A percentile compares a stretch with the other conserved stretches of the same genome.
These are phyloP conservation scores for Colletotrichum sp. DNA, from an alignment of 2,329 filamentous ascomycete genomes.

Conservation along the genomic window DNA sequence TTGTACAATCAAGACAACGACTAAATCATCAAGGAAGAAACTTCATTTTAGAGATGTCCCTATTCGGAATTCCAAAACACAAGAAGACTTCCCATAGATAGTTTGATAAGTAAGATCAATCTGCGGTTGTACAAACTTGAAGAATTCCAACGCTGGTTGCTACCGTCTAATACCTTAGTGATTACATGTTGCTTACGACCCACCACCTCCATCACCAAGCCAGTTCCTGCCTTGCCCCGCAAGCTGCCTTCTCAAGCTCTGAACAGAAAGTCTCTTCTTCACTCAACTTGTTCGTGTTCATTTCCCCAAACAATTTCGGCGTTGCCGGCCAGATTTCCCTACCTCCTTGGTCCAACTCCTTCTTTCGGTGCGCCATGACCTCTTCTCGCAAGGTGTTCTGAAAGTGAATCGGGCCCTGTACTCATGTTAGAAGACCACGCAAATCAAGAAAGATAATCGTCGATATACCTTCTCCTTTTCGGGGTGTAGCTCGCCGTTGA, in stretches of 20 bases:
- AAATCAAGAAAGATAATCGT: fast-evolving
- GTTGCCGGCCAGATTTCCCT: constrained; percentile 35
- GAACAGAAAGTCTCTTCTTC: constrained; percentile 33
- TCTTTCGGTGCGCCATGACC: constrained; percentile 30
- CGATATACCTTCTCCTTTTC: constrained; percentile 50
- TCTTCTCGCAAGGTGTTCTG: constrained; percentile 29
- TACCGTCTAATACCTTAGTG: not conserved
- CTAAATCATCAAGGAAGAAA: not conserved
- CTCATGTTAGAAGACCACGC: not conserved
- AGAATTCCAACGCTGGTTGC: not conserved
- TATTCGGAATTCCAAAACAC: not conserved
- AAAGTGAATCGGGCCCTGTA: constrained; percentile 52
- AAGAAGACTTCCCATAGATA: not conserved
- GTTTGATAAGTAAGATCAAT: not conserved
- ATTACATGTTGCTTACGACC: not conserved
- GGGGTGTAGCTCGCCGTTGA: constrained; percentile 57
- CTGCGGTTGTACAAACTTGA: not conserved
- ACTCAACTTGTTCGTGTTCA: constrained; percentile 27
- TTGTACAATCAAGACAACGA: not conserved
- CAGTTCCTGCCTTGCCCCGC: constrained; percentile 16
- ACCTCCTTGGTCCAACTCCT: constrained; percentile 25
- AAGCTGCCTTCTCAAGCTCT: constrained; percentile 22
- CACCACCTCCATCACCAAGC: constrained; percentile 15
- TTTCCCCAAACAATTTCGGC: constrained; percentile 24
- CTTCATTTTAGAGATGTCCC: not conserved